A percentile compares a stretch with the other conserved stretches of the same genome.
phyloP scores from a whole-genome alignment of 306 rosid species.

The Dryas alaskensis region DNA sequence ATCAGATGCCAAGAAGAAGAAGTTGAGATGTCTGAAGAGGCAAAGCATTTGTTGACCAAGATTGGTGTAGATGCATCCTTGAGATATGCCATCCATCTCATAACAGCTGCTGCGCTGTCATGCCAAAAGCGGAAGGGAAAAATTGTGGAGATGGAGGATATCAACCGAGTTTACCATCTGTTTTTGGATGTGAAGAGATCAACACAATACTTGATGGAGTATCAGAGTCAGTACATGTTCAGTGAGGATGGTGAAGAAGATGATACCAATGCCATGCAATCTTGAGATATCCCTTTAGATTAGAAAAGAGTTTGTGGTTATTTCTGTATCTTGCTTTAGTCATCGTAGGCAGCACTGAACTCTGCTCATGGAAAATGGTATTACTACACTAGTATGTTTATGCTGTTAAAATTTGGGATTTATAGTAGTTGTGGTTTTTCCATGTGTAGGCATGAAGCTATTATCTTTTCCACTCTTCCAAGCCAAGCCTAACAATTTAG shows the following conservation, averaged over 20 bases:
- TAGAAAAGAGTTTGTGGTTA: background rate
- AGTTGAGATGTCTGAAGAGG: slow-evolving; percentile 87
- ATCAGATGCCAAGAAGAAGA: slow-evolving; percentile 96
- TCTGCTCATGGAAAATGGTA: background rate
- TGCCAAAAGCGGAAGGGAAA: slow-evolving; percentile 85
- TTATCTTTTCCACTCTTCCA: background rate
- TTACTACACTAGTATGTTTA: background rate
- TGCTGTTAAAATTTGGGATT: background rate
- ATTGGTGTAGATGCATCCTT: slow-evolving; percentile 90
- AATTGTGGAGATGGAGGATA: slow-evolving; percentile 83
- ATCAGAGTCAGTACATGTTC: slow-evolving; percentile 89
- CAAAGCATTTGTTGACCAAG: slow-evolving; percentile 75
- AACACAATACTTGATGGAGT: slow-evolving; percentile 95
- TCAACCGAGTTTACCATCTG: slow-evolving; percentile 86
- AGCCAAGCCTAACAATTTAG: background rate
- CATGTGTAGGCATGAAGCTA: background rate
- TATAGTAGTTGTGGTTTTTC: background rate
- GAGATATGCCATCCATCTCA: slow-evolving; percentile 93
- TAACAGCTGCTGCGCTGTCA: slow-evolving; percentile 79
- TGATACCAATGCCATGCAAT: slow-evolving; percentile 53
- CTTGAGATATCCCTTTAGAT: slow-evolving; percentile 27
- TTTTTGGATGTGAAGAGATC: slow-evolving; percentile 96
- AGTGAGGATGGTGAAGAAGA: slow-evolving; percentile 78
- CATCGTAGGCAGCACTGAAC: background rate
- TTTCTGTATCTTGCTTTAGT: background rate